A percentile compares a stretch with the other conserved stretches of the same genome.
Conservation (phyloP, 1,284 basidiomycete species). For the Veloboletus limbatus region DNA sequence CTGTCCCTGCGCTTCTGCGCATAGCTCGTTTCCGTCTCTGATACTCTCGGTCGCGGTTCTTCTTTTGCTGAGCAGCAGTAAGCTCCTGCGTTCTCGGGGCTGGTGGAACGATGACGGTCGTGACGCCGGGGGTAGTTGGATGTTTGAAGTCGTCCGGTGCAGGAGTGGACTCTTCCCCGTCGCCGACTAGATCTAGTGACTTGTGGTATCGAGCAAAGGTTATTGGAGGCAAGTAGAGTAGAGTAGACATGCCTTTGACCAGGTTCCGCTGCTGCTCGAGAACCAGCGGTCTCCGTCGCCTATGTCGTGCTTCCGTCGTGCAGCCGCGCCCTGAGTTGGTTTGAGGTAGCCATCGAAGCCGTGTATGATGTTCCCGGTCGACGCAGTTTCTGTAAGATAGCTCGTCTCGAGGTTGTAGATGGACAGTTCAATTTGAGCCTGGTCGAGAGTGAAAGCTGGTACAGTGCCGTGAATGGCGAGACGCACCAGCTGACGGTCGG, state of each 20-base stretch:
- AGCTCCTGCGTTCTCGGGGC: conserved; percentile 62
- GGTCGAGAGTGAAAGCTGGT: too few relatives aligned
- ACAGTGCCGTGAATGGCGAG: background rate
- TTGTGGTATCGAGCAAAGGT: conserved; percentile 34
- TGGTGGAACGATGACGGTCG: conserved; percentile 72
- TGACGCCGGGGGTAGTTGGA: conserved; percentile 61
- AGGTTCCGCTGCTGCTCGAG: conserved; percentile 72
- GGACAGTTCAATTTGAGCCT: conserved; percentile 71
- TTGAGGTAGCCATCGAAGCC: conserved; percentile 83
- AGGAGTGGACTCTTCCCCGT: conserved; percentile 62
- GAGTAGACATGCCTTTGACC: conserved; percentile 54
- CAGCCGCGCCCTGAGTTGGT: conserved; percentile 54
- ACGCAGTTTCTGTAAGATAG: conserved; percentile 73
- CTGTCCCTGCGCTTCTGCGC: conserved; percentile 55
- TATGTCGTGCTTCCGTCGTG: conserved; percentile 67
- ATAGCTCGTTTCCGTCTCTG: conserved; percentile 70
- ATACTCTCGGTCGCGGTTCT: conserved; percentile 70
- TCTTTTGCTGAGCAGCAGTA: conserved; percentile 69
- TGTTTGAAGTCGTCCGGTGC: conserved; percentile 58
- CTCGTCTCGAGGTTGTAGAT: conserved; percentile 71
- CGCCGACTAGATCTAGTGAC: conserved; percentile 72
- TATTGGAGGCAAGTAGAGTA: conserved; percentile 1
- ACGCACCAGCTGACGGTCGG: conserved; percentile 72
- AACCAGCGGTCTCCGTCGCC: conserved; percentile 75
- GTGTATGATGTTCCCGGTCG: conserved; percentile 79